Evolutionary conservation across 75 land plant genomes (phyloP), one percentile per base, ranked within the genome.

Genomic region (Isoetes taiwanensis): DNA sequence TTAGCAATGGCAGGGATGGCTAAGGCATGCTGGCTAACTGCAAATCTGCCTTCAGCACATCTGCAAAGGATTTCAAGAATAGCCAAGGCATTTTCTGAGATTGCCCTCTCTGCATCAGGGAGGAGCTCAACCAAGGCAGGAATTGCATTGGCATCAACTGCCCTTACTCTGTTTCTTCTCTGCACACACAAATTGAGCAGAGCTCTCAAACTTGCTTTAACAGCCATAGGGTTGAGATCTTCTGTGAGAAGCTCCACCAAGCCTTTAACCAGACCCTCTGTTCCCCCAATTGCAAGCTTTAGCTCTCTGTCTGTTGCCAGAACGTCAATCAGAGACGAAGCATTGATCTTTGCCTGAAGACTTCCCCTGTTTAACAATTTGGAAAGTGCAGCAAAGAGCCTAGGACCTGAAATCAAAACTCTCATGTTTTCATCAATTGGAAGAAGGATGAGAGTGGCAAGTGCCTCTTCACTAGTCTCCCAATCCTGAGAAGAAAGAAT

Each of bases 401-500:
- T n/a, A n/a, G n/a, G n/a, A n/a, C n/a, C n/a, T n/a, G n/a, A n/a
- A n/a, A n/a, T n/a, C n/a, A n/a, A n/a, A n/a, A n/a, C n/a, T n/a
- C n/a, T n/a, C n/a, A n/a, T n/a, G n/a, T n/a, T n/a, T n/a, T n/a
- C n/a, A n/a, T n/a, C n/a, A n/a, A n/a, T n/a, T n/a, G n/a, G n/a
- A n/a, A n/a, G n/a, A n/a, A n/a, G n/a, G n/a, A n/a, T n/a, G n/a
- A n/a, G n/a, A n/a, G n/a, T n/a, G n/a, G n/a, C n/a, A n/a, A n/a
- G n/a, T n/a, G n/a, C n/a, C n/a, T n/a, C n/a, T n/a, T n/a, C n/a
- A n/a, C n/a, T n/a, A n/a, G n/a, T n/a, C n/a, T n/a, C n/a, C n/a
- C n/a, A n/a, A n/a, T 60, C 19, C 8, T 25, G 41, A 54, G 30
- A 80, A 64, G 4, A 65, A n/a, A n/a, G n/a, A n/a, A n/a, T 53